Evolutionary conservation across 257 asterid species (phyloP).

Genomic region (Solanum gracilifrons): DNA sequence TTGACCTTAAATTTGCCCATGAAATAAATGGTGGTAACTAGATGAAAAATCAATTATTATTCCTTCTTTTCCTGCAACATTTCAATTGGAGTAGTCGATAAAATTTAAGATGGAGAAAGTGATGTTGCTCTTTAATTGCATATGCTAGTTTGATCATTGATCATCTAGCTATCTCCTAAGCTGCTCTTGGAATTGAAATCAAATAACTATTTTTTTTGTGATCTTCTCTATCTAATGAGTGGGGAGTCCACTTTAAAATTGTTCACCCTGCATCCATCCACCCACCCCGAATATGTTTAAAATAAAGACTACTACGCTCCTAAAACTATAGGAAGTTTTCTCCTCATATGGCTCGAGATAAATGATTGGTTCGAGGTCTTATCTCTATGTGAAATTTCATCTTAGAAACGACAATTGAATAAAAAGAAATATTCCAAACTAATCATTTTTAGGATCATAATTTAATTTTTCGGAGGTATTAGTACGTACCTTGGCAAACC

Average conservation of each 20-base stretch:
- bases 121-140: background rate
- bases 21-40: background rate
- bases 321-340: background rate
- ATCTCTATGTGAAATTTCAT: background rate
- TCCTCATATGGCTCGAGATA: background rate
- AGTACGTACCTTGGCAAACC: background rate
- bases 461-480: background rate
- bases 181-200: background rate
- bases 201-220: background rate
- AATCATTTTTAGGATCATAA: background rate
- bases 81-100: background rate
- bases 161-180: background rate
- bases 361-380: background rate
- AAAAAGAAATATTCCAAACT: background rate
- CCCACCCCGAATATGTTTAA: background rate
- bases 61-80: background rate
- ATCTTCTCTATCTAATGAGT: background rate
- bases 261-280: background rate
- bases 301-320: background rate
- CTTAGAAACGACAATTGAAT: background rate
- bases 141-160: background rate
- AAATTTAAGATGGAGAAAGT: background rate
- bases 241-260: background rate
- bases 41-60: background rate
- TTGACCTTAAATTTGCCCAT: background rate